phyloP scores from a whole-genome alignment of 2,329 filamentous ascomycete genomes.

The Trichoderma brevicompactum region DNA sequence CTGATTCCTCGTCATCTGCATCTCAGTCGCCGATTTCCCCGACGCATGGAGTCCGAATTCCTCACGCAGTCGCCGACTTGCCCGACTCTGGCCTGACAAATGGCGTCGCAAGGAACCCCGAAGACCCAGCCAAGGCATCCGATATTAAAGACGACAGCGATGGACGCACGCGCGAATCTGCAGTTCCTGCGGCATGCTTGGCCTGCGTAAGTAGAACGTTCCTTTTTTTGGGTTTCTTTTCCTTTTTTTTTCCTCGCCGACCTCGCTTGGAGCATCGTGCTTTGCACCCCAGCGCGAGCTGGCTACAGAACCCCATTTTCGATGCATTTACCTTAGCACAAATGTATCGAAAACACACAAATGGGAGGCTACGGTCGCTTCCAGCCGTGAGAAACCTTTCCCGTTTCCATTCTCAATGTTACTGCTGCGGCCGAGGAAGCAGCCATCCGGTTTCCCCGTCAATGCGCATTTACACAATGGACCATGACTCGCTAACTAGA shows the following conservation, averaged over 20 bases:
- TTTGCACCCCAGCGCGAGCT: conserved; percentile 2
- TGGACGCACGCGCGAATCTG: conserved; percentile 37
- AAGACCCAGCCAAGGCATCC: conserved; percentile 17
- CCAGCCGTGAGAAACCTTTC: not conserved
- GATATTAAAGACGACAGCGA: conserved; percentile 29
- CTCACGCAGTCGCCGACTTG: conserved; percentile 22
- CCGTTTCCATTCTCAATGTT: not conserved
- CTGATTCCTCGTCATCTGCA: conserved; percentile 23
- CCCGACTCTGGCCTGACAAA: conserved; percentile 17
- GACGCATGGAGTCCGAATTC: conserved; percentile 19
- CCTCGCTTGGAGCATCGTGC: conserved; percentile 9
- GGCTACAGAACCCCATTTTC: conserved; percentile 3
- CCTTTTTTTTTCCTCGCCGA: conserved; percentile 16
- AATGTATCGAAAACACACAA: not conserved
- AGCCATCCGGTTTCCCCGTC: too few relatives aligned
- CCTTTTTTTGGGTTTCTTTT: not conserved
- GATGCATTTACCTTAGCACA: not conserved
- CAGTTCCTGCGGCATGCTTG: conserved; percentile 58
- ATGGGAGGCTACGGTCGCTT: not conserved
- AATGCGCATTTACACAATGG: not conserved
- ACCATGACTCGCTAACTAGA: conserved; percentile 13
- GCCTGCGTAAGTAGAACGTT: conserved; percentile 53
- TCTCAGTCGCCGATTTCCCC: conserved; percentile 30
- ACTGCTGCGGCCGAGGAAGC: too few relatives aligned
- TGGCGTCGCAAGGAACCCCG: conserved; percentile 5